These are phyloP conservation scores for Leccinellum rugosiceps DNA, from an alignment of 768 basidiomycete genomes.

Conservation along the genomic window DNA sequence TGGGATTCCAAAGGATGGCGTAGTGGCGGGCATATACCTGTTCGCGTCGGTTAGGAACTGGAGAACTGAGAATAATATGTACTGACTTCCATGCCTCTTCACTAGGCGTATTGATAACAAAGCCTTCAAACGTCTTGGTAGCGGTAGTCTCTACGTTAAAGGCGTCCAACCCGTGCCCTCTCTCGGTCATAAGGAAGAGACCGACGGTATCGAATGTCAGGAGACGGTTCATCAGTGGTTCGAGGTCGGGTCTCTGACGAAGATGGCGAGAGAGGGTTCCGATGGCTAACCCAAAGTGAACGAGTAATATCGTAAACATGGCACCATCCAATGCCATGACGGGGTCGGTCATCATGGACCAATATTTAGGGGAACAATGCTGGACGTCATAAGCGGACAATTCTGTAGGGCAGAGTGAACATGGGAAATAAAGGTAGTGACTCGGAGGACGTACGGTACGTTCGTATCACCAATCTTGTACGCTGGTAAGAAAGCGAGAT, in stretches of 20 bases:
- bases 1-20: slow-evolving; percentile 48
- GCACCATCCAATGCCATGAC: slow-evolving; percentile 49
- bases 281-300: slow-evolving; percentile 49
- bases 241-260: slow-evolving; percentile 37
- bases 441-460: neutral
- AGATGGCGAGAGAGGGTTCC: slow-evolving; percentile 55
- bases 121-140: slow-evolving; percentile 46
- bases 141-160: slow-evolving; percentile 63
- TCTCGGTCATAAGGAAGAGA: slow-evolving; percentile 51
- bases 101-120: slow-evolving; percentile 52
- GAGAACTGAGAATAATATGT: neutral
- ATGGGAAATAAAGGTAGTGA: neutral
- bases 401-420: neutral
- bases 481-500: slow-evolving; percentile 49
- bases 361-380: slow-evolving; percentile 46
- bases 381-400: slow-evolving; percentile 47
- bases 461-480: slow-evolving; percentile 44
- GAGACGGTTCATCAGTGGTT: slow-evolving; percentile 45
- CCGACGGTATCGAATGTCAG: slow-evolving; percentile 53
- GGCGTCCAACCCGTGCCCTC: slow-evolving; percentile 57
- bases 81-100: slow-evolving; percentile 59
- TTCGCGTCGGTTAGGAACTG: neutral
- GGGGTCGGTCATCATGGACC: slow-evolving; percentile 53
- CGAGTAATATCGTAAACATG: slow-evolving; percentile 51
- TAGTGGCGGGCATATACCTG: slow-evolving; percentile 58